These are phyloP conservation scores for Suillus subalutaceus DNA, from an alignment of 768 basidiomycete species.

Conservation along the genomic window DNA sequence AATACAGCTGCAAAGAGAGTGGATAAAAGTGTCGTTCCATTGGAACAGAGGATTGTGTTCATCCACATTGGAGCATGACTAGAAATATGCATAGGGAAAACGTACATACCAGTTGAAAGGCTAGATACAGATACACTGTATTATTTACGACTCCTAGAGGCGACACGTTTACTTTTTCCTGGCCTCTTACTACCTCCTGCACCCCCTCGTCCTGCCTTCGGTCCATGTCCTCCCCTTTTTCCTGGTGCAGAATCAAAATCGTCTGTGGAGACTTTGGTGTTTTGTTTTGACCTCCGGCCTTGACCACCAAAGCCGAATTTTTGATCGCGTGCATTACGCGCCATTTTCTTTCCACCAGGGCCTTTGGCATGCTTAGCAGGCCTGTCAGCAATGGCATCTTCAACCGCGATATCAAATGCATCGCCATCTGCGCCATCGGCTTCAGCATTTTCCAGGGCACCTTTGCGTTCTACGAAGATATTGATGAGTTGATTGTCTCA, in stretches of 20 bases:
- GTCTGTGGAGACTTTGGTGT: constrained; percentile 81
- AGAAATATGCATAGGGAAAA: background rate
- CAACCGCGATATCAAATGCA: constrained; percentile 87
- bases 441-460: constrained; percentile 68
- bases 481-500: background rate
- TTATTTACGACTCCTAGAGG: constrained; percentile 41
- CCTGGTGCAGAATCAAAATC: constrained; percentile 56
- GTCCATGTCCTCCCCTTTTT: constrained; percentile 29
- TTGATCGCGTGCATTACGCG: constrained; percentile 66
- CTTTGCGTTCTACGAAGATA: constrained; percentile 72
- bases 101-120: background rate
- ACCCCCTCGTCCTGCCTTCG: constrained; percentile 33
- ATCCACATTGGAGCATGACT: constrained; percentile 30
- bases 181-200: constrained; percentile 49
- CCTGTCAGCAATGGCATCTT: constrained; percentile 82
- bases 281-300: constrained; percentile 74
- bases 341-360: constrained; percentile 39
- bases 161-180: constrained; percentile 60
- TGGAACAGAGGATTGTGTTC: constrained; percentile 31
- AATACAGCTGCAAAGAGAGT: constrained; percentile 21
- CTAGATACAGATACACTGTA: constrained; percentile 9
- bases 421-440: constrained; percentile 54
- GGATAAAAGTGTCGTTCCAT: constrained; percentile 16
- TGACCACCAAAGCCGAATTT: constrained; percentile 84
- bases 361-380: constrained; percentile 56